Base-by-base conservation (phyloP, 345 rosid genomes). In the Mallotus nudiflorus region DNA sequence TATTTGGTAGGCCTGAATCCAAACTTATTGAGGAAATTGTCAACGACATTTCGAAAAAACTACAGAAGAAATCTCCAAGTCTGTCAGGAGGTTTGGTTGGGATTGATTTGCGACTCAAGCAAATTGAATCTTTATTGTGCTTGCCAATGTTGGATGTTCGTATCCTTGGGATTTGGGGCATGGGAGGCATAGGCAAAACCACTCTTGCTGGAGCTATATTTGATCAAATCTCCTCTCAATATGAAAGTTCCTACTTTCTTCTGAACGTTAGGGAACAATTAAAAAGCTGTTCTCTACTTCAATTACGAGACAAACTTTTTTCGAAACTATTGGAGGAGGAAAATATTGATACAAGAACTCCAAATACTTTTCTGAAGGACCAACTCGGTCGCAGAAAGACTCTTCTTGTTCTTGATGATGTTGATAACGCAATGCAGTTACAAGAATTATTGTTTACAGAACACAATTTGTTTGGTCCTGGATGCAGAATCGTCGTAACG, bases 371-470 rank as follows among this genome's bases (percentile, higher is more conserved):
- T n/a, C n/a, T n/a, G n/a, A n/a, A n/a, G n/a, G n/a, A n/a, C n/a
- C n/a, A n/a, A n/a, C n/a, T n/a, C n/a, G 0, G 5, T 9, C 31
- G 0, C 0, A 72, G 27, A 63, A 68, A 46, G 65, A 67, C 66
- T 37, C 68, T 71, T 6, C 40, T 66, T 5, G 49, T 42, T 20
- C 31, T 76, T 42, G 71, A 67, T 18, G 71, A 67, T 42, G 62
- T 67, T 3, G 62, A 40, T 18, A 24, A 24, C 4, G 16, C 33
- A 3, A 16, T 15, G 62, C 62, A 67, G 29, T 25, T 54, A 61
- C 73, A 27, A 5, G 71, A 52, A 0, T 39, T 13, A 19, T 39
- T 54, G 9, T 5, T 14, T 37, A 20, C 15, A 4, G 9, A 22
- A 13, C 51, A 11, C 39, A 0, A 6, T 65, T 46, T 46, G 1